Evolutionary conservation across 2,329 filamentous ascomycete genomes (phyloP).

Genomic region (Hirsutella thompsonii): DNA sequence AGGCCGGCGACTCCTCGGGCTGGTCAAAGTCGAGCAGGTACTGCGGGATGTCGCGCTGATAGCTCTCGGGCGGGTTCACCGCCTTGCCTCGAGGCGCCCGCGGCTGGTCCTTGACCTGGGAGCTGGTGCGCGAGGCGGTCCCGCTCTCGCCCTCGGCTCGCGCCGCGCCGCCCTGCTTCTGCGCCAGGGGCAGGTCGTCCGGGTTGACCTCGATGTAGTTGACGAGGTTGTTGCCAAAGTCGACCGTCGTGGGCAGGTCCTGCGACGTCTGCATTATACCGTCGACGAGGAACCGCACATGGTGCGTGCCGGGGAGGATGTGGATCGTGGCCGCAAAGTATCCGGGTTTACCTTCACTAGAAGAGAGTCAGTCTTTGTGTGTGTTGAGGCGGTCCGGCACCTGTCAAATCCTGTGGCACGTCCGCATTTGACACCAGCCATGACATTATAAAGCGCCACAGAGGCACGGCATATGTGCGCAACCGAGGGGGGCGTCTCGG

Average conservation of each 20-base stretch:
- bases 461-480: constrained; percentile 1
- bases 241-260: constrained; percentile 83
- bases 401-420: neutral
- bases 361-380: neutral
- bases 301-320: constrained; percentile 86
- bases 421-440: neutral
- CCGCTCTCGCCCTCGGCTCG: constrained; percentile 4
- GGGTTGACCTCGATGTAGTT: constrained; percentile 94
- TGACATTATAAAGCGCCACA: neutral
- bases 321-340: constrained; percentile 67
- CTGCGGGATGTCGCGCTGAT: constrained; percentile 63
- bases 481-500: constrained; percentile 1
- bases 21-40: constrained; percentile 83
- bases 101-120: constrained; percentile 25
- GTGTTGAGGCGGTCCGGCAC: neutral
- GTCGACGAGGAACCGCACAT: constrained; percentile 92
- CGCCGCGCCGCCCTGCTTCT: constrained; percentile 11
- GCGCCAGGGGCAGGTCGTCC: constrained; percentile 45
- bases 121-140: constrained; percentile 1
- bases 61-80: constrained; percentile 43
- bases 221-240: constrained; percentile 94
- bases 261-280: constrained; percentile 84
- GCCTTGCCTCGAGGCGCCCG: constrained; percentile 39
- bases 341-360: constrained; percentile 42
- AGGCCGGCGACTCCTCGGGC: constrained; percentile 62